These are phyloP conservation scores for Acer yangbiense DNA, from an alignment of 345 rosid species.

Conservation along the genomic window DNA sequence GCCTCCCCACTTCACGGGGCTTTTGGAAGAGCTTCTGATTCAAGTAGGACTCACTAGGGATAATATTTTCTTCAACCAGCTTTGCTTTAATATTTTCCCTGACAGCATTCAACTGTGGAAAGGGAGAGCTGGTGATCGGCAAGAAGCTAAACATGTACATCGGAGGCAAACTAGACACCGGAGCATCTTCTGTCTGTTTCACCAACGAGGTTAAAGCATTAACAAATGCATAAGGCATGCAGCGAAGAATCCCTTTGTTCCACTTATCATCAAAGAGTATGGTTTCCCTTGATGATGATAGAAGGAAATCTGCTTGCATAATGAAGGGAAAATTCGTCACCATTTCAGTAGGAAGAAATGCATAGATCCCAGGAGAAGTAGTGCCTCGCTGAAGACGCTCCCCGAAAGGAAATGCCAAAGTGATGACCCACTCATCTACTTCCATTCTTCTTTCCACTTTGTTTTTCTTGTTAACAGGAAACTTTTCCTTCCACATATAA, in stretches of 20 bases:
- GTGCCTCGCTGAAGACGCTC: conserved; percentile 56
- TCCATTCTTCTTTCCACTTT: conserved; percentile 67
- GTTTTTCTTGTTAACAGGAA: conserved; percentile 56
- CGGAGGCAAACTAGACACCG: conserved; percentile 43
- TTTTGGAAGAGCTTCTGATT: conserved; percentile 63
- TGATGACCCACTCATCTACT: conserved; percentile 67
- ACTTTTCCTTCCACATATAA: conserved; percentile 73
- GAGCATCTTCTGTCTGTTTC: conserved; percentile 50
- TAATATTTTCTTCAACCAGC: conserved; percentile 41
- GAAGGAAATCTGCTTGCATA: conserved; percentile 70
- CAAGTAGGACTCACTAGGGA: conserved; percentile 56
- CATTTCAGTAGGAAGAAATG: conserved; percentile 82
- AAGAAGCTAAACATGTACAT: conserved; percentile 50
- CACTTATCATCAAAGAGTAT: conserved; percentile 61
- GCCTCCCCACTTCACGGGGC: conserved; percentile 57
- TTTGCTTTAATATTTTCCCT: conserved; percentile 43
- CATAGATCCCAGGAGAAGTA: conserved; percentile 63
- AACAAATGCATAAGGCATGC: conserved; percentile 58
- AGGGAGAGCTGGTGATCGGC: conserved; percentile 48
- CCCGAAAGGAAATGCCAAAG: conserved; percentile 67
- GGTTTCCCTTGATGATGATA: conserved; percentile 73
- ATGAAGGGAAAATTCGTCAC: conserved; percentile 67
- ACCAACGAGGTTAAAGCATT: conserved; percentile 61
- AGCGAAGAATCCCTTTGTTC: conserved; percentile 81
- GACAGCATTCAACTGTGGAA: conserved; percentile 38